These are phyloP conservation scores for Phytophthora sp. DNA, from an alignment of 352 stramenopile species.

Conservation along the genomic window DNA sequence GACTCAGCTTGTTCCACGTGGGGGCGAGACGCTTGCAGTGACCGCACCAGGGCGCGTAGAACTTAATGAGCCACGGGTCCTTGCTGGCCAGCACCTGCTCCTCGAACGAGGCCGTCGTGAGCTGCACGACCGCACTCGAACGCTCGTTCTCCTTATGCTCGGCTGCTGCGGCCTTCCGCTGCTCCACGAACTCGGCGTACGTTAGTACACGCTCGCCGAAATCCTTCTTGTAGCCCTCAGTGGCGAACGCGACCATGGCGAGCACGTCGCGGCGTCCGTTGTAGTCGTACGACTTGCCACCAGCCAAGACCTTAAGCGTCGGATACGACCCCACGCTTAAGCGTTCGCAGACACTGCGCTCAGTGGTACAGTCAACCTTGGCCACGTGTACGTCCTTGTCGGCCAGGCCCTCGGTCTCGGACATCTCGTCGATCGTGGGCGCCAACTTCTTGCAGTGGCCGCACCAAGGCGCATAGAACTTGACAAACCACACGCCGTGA, in stretches of 20 bases:
- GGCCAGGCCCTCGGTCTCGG: conserved; percentile 42
- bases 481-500: conserved; percentile 71
- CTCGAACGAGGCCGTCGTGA: conserved; percentile 63
- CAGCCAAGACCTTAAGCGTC: conserved; percentile 76
- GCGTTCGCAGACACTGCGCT: conserved; percentile 76
- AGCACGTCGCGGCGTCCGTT: conserved; percentile 60
- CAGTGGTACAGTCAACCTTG: conserved; percentile 84
- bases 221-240: conserved; percentile 73
- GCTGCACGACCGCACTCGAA: conserved; percentile 56
- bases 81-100: conserved; percentile 64
- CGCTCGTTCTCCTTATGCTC: conserved; percentile 65
- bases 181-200: conserved; percentile 57
- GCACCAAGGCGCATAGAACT: conserved; percentile 90
- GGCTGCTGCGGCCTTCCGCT: conserved; percentile 42
- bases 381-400: conserved; percentile 56
- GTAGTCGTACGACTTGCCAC: conserved; percentile 78
- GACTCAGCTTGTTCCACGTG: conserved; percentile 82
- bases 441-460: conserved; percentile 85
- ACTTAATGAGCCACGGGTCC: conserved; percentile 82
- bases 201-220: conserved; percentile 64
- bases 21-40: conserved; percentile 80
- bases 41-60: conserved; percentile 82
- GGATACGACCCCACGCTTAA: conserved; percentile 85
- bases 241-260: conserved; percentile 60
- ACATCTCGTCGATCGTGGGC: conserved; percentile 64